Percentiles rank a stretch among this genome's conserved stretches.
These are phyloP conservation scores for Platismatia glauca DNA, from an alignment of 495 filamentous ascomycete genomes.

Conservation along the genomic window DNA sequence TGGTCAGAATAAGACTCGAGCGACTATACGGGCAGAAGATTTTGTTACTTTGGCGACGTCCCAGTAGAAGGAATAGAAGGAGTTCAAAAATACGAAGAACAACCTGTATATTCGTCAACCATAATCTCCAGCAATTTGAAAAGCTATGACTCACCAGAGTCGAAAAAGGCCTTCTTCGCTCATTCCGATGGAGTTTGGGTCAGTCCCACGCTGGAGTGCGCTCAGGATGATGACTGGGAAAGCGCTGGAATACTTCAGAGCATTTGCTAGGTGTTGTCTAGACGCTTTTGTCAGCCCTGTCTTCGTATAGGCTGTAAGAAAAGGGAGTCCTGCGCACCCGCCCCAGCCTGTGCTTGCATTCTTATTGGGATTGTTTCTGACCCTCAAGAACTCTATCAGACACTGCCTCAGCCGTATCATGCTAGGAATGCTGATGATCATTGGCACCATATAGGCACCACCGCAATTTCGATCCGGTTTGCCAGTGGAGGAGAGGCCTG, in stretches of 20 bases:
- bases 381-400: conserved; percentile 74
- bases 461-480: conserved; percentile 76
- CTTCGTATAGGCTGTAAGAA: neutral
- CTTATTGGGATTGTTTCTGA: conserved; percentile 38
- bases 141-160: conserved; percentile 39
- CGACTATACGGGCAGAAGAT: neutral
- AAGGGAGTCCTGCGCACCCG: conserved; percentile 22
- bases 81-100: conserved; percentile 64
- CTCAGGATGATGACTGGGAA: conserved; percentile 83
- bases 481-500: conserved; percentile 60
- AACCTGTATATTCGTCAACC: conserved; percentile 32
- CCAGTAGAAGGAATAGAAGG: conserved; percentile 94
- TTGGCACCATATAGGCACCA: conserved; percentile 61
- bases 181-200: conserved; percentile 44
- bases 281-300: neutral
- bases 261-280: conserved; percentile 80
- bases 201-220: conserved; percentile 62
- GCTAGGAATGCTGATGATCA: conserved; percentile 72
- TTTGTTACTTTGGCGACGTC: conserved; percentile 59
- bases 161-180: conserved; percentile 49
- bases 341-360: conserved; percentile 46
- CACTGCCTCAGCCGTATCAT: conserved; percentile 87
- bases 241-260: conserved; percentile 80
- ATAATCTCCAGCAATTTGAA: neutral
- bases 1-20: neutral